phyloP scores from a whole-genome alignment of 768 basidiomycete genomes.

The Boletales sp. region DNA sequence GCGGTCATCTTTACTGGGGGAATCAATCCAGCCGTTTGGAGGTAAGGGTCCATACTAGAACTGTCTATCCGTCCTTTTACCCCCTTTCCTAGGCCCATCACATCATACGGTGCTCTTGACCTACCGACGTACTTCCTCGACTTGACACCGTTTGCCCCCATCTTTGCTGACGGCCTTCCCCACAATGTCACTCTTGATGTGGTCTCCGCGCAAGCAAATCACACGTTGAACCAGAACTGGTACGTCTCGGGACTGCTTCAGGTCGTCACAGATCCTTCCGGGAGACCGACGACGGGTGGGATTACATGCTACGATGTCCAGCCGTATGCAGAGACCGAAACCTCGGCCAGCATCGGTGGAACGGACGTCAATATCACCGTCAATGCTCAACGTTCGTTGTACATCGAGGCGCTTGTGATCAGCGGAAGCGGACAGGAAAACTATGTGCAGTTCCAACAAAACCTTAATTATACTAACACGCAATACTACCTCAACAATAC shows the following conservation, averaged over 20 bases:
- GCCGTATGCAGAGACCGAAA: slow-evolving; percentile 52
- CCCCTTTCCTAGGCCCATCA: slow-evolving; percentile 50
- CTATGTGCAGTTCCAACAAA: slow-evolving; percentile 59
- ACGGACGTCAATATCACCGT: slow-evolving; percentile 61
- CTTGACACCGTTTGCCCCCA: slow-evolving; percentile 71
- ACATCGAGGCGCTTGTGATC: slow-evolving; percentile 58
- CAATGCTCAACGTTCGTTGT: slow-evolving; percentile 50
- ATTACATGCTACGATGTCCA: slow-evolving; percentile 57
- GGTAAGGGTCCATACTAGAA: slow-evolving; percentile 33
- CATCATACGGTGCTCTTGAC: slow-evolving; percentile 73
- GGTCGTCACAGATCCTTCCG: slow-evolving; percentile 62
- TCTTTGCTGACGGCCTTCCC: slow-evolving; percentile 61
- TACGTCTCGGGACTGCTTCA: slow-evolving; percentile 69
- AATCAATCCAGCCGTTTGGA: slow-evolving; percentile 65
- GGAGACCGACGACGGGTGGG: slow-evolving; percentile 61
- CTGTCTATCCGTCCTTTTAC: neutral
- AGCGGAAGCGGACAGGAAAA: slow-evolving; percentile 58
- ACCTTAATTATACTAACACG: slow-evolving; percentile 54
- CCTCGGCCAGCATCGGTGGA: slow-evolving; percentile 39
- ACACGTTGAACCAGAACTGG: slow-evolving; percentile 73
- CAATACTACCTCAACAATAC: slow-evolving; percentile 57
- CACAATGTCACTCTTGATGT: slow-evolving; percentile 75
- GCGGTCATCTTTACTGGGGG: slow-evolving; percentile 72
- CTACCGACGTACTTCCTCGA: slow-evolving; percentile 77
- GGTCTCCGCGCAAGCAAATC: slow-evolving; percentile 62